Evolutionary conservation across 148 eudicot genomes (phyloP), one percentile per base, ranked within the genome.

Genomic region (Arctostaphylos glauca): DNA sequence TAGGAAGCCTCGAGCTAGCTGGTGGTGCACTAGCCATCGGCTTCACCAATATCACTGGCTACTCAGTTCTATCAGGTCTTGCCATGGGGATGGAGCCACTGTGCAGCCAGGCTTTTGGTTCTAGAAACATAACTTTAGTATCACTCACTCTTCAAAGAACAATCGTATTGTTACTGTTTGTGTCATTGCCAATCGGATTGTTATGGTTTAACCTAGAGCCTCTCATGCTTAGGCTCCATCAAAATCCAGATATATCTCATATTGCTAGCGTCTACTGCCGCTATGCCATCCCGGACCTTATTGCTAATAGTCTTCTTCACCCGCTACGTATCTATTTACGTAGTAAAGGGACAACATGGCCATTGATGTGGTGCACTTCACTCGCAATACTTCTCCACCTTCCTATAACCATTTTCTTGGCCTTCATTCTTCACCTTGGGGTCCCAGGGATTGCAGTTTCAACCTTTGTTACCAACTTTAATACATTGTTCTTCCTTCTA

Each of bases 21-120:
- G 97, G 97, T 9, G 95, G 97, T 21, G 94, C 98, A 81, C 86
- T 94, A 81, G 98, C 98, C 80, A 93, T 94, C 43, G 97, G 98
- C 50, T 93, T 94, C 90, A 88, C 96, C 84, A 94, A 94, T 84
- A 94, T 94, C 75, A 93, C 88, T 9, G 98, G 96, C 73, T 93
- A 94, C 90, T 94, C 98, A 6, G 92, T 94, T 73, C 83, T 94
- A 41, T 93, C 90, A 44, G 98, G 98, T 73, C 89, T 94, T 75
- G 93, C 98, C 82, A 88, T 87, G 92, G 98, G 98, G 47, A 91
- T 94, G 96, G 98, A 94, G 84, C 98, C 98, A 56, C 86, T 94
- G 23, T 94, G 96, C 81, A 94, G 96, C 93, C 98, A 94, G 84
- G 97, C 93, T 54, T 91, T 88, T 79, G 98, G 98, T 44, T 93